Evolutionary conservation across 768 basidiomycete genomes (phyloP).

Genomic region (Boletus rubescentipes): DNA sequence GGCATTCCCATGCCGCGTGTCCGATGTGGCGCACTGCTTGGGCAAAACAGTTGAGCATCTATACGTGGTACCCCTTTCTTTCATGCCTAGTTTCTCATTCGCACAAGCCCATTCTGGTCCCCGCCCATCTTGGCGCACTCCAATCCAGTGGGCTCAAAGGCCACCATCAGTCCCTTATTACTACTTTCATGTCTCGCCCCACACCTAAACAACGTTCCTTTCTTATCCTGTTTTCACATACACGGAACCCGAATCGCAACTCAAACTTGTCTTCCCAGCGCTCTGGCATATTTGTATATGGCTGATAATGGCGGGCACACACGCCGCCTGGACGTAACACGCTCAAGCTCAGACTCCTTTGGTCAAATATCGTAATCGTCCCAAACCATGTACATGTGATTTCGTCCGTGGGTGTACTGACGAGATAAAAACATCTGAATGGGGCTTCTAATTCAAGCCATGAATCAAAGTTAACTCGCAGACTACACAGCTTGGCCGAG

Average conservation of each 20-base stretch:
- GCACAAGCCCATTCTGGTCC: neutral
- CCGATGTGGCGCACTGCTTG: constrained; percentile 16
- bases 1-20: neutral
- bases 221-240: constrained; percentile 8
- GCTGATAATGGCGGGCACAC: neutral
- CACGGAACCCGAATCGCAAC: neutral
- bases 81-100: neutral
- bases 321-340: constrained; percentile 18
- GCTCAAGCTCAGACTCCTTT: neutral
- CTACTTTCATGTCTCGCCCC: neutral
- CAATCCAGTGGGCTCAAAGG: constrained; percentile 11
- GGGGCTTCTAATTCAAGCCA: constrained; percentile 17
- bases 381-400: neutral
- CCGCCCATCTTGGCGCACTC: constrained; percentile 8
- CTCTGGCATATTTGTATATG: constrained; percentile 5
- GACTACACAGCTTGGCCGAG: constrained; percentile 12
- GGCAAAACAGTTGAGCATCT: neutral
- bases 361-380: constrained; percentile 18
- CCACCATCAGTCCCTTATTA: constrained; percentile 11
- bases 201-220: constrained; percentile 4
- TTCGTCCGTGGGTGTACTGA: constrained; percentile 8
- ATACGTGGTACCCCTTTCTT: neutral
- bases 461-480: constrained; percentile 24
- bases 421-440: constrained; percentile 7
- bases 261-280: constrained; percentile 5